Evolutionary conservation across 192 early-diverging fungal species (phyloP).

Genomic region (Coemansia sp.): DNA sequence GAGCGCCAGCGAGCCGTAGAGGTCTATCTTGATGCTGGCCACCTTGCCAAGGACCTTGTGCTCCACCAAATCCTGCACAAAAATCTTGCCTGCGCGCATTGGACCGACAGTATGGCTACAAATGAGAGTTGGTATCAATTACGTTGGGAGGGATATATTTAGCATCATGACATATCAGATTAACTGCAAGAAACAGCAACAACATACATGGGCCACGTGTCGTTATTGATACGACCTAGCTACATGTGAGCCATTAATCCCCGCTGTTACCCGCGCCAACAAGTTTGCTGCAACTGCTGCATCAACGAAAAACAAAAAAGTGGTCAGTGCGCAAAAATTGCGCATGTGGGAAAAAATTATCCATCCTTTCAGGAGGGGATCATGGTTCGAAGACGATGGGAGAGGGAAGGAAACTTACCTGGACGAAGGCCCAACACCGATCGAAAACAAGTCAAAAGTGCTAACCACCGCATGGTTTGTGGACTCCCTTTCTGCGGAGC

Average conservation of each 20-base stretch:
- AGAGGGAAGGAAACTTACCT: constrained; percentile 53
- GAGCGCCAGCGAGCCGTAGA: constrained; percentile 91
- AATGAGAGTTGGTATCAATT: neutral
- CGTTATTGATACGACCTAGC: neutral
- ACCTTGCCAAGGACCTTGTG: constrained; percentile 67
- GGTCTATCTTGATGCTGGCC: constrained; percentile 69
- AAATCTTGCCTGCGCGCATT: constrained; percentile 95
- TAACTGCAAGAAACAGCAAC: neutral
- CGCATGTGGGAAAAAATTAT: constrained; percentile 9
- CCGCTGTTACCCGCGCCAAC: constrained; percentile 4
- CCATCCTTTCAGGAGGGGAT: no score
- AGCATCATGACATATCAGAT: no score
- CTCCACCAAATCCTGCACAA: constrained; percentile 80
- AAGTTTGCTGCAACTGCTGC: neutral
- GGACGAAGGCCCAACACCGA: constrained; percentile 93
- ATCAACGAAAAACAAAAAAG: constrained; percentile 8
- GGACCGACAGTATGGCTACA: constrained; percentile 89
- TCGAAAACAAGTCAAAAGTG: constrained; percentile 94
- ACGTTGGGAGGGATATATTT: no score
- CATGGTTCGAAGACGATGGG: no score
- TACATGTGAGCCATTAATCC: neutral
- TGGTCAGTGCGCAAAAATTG: constrained; percentile 32
- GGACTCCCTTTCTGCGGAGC: constrained; percentile 34
- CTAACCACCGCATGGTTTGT: constrained; percentile 83
- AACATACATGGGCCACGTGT: constrained; percentile 1